Base-by-base conservation (phyloP, 2,329 filamentous ascomycete species). In the Diaporthe ampelina region DNA sequence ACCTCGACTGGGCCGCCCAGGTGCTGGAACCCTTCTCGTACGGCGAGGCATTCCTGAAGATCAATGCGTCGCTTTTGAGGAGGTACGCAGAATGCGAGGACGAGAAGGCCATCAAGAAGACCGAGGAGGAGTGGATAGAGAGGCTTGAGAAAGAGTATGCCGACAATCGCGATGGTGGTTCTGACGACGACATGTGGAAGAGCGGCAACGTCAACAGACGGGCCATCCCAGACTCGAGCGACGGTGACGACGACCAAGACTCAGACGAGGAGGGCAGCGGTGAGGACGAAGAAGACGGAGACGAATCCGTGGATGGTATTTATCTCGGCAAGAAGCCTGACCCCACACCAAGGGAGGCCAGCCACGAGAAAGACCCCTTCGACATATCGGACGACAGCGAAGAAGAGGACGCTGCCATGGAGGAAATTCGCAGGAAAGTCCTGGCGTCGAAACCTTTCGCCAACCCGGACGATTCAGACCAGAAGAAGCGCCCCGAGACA, bases 111-210 rank as follows among this genome's bases (percentile, higher is more conserved):
- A 88, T 99, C 43, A 98, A 98, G 84, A 91, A 90, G 83, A 91
- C 94, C 0, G 94, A 99, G 83, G 91, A 93, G 78, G 92, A 92
- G 72, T 99, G 97, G 96, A 89, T 99, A 83, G 92, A 91, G 72
- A 93, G 95, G 84, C 89, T 99, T 76, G 96, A 99, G 85, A 91
- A 91, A 77, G 97, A 98, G 82, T 98, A 98, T 80, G 87, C 91
- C 19, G 93, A 97, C 73, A 97, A 91, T 79, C 89, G 95, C 76
- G 91, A 91, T 72, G 90, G 91, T 52, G 88, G 86, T 37, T 91
- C 91, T 40, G 89, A 88, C 24, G 91, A 92, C 71, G 95, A 97
- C 84, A 92, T 94, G 74, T 98, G 96, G 97, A 93, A 92, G n/a
- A 92, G 91, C 15, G 96, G 96, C 9, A 98, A 98, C 79, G 91